Base-by-base conservation (phyloP, 306 rosid species). In the Canavalia ensiformis region DNA sequence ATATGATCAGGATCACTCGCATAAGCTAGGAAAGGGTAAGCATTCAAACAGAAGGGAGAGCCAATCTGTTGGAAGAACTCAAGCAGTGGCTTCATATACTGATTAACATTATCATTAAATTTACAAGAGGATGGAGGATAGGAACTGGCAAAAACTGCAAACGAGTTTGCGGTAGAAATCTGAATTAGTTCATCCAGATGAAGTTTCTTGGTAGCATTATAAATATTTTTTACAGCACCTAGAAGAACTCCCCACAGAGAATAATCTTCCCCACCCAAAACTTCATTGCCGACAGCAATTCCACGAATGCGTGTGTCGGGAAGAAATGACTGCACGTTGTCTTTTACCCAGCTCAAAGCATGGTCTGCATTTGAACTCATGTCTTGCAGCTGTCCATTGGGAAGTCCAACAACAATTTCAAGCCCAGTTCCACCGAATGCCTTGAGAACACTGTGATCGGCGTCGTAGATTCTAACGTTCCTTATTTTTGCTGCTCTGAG, bases 31-130 rank as follows among this genome's bases (percentile, higher is more conserved):
- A 83, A 95, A 1, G 99, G 99, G 78, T 93, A 95, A 34, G 98
- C 97, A 73, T 93, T 95, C 81, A 95, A 86, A 83, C 99, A 95
- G 87, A 95, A 95, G 71, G 99, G 99, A 33, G 98, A 93, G 3
- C 93, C 97, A n/a, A 89, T 90, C 78, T 89, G 85, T 39, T 93
- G 82, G 85, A 95, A 90, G 85, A 95, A 91, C 79, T 93, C 91
- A 86, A 95, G 56, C 63, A 95, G 88, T 6, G 93, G 99, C 86
- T 92, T 92, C 97, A 95, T 95, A 88, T 85, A 93, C 84, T 91
- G 96, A 56, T 52, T 90, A 59, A 95, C 75, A 56, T 72, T 83
- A 55, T 90, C 93, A 34, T 13, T 87, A 74, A 95, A 95, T 70
- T 59, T 86, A 88, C 98, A 87, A 8, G 98, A 93, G 81, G 98